Conservation (phyloP, 202 grass and related monocot genomes). For the Miscanthus sacchariflorus region DNA sequence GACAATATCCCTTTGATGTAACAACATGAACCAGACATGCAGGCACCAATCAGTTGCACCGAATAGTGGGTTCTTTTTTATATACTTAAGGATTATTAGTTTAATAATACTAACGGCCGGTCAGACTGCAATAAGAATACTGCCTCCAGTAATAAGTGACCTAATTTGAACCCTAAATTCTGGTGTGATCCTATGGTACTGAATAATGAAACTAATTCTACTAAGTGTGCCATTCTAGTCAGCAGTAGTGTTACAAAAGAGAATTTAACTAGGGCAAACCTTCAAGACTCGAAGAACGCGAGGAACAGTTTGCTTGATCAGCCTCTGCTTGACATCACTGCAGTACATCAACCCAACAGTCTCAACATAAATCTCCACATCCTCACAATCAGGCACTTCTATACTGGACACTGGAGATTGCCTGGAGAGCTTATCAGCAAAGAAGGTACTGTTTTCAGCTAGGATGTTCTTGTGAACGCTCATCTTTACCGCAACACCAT, state of each 20-base stretch:
- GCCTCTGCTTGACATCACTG: conserved; percentile 74
- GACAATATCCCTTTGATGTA: conserved; percentile 45
- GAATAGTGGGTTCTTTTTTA: conserved; percentile 20
- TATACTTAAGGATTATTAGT: neutral
- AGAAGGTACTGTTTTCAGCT: conserved; percentile 81
- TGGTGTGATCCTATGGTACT: neutral
- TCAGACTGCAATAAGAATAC: conserved; percentile 30
- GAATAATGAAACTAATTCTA: neutral
- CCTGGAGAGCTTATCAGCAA: conserved; percentile 67
- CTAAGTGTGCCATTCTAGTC: neutral
- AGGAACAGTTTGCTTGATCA: conserved; percentile 91
- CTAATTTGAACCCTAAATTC: neutral
- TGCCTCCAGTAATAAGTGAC: conserved; percentile 3
- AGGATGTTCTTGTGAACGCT: conserved; percentile 80
- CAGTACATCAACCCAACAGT: conserved; percentile 95
- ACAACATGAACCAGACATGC: conserved; percentile 38
- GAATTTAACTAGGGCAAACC: conserved; percentile 48
- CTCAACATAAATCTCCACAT: conserved; percentile 94
- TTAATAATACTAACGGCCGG: neutral
- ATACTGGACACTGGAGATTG: conserved; percentile 64
- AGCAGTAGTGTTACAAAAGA: conserved; percentile 1
- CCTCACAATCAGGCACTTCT: conserved; percentile 87
- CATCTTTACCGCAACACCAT: conserved; percentile 85
- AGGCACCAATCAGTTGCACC: conserved; percentile 13
- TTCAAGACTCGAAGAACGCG: conserved; percentile 86